Percentiles rank a stretch among this genome's conserved stretches.
Evolutionary conservation across 257 asterid genomes (phyloP).

Genomic region (Pogostemon cablin): DNA sequence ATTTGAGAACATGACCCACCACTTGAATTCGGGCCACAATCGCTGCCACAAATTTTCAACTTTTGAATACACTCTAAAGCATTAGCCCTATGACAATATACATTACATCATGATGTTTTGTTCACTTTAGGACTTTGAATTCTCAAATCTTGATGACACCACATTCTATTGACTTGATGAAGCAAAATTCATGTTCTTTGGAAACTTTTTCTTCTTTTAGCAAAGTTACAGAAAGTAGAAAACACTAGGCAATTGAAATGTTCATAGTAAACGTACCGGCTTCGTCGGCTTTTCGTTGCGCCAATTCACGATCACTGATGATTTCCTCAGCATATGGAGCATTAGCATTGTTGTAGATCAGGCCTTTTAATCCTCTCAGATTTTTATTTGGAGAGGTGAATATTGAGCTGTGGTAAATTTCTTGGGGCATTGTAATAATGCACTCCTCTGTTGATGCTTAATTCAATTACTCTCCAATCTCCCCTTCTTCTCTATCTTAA

Average conservation of each 20-base stretch:
- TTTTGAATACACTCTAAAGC: slow-evolving; percentile 28
- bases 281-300: slow-evolving; percentile 88
- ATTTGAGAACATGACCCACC: slow-evolving; percentile 27
- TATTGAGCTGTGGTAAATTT: slow-evolving; percentile 37
- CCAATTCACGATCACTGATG: slow-evolving; percentile 72
- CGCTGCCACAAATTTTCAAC: slow-evolving; percentile 1
- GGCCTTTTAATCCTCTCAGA: slow-evolving; percentile 62
- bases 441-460: background rate
- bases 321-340: slow-evolving; percentile 55
- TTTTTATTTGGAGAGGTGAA: slow-evolving; percentile 71
- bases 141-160: slow-evolving; percentile 31
- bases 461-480: too few relatives aligned
- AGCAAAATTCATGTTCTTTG: background rate
- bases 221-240: background rate
- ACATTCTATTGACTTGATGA: slow-evolving; percentile 34
- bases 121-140: slow-evolving; percentile 34
- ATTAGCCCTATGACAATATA: slow-evolving; percentile 32
- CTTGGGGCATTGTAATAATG: slow-evolving; percentile 64
- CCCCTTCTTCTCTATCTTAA: background rate
- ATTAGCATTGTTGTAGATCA: slow-evolving; percentile 43
- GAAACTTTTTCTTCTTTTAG: background rate
- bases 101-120: slow-evolving; percentile 45
- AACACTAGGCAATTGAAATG: background rate
- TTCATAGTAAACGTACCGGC: slow-evolving; percentile 53
- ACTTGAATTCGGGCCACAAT: slow-evolving; percentile 36